phyloP scores from a whole-genome alignment of 2,329 filamentous ascomycete genomes.

The Calonectria pauciramosa region DNA sequence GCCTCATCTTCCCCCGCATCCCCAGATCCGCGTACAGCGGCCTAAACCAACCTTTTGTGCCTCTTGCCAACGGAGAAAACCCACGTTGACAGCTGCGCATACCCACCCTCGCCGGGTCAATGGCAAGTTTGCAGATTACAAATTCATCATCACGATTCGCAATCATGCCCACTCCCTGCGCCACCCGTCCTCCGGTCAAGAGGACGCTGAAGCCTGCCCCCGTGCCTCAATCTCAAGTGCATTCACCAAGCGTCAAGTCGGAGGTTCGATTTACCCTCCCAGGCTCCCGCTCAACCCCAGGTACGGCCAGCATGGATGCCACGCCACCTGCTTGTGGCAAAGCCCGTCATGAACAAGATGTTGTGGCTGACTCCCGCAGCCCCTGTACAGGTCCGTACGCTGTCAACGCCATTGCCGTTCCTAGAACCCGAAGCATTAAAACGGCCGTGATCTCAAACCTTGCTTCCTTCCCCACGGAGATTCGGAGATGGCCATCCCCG shows the following conservation, averaged over 20 bases:
- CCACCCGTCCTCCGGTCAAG: slow-evolving; percentile 35
- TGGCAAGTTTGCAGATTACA: background rate
- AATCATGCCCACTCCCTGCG: slow-evolving; percentile 37
- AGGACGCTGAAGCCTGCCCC: slow-evolving; percentile 45
- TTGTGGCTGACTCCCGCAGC: slow-evolving; percentile 36
- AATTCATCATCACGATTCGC: background rate
- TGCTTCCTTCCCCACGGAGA: background rate
- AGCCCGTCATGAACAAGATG: background rate
- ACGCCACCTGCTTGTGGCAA: background rate
- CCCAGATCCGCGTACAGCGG: background rate
- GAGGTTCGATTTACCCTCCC: slow-evolving; percentile 49
- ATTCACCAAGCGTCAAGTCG: slow-evolving; percentile 42
- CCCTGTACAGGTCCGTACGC: slow-evolving; percentile 45
- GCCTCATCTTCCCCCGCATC: background rate
- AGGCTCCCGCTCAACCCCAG: slow-evolving; percentile 42
- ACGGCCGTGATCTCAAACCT: slow-evolving; percentile 26
- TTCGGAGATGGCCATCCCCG: background rate
- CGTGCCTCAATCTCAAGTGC: slow-evolving; percentile 37
- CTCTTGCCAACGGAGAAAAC: background rate
- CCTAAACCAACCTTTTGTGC: background rate
- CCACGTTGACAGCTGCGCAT: slow-evolving; percentile 1
- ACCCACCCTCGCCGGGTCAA: background rate
- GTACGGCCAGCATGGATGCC: slow-evolving; percentile 34
- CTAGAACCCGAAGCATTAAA: slow-evolving; percentile 48
- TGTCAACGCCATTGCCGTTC: slow-evolving; percentile 51